Evolutionary conservation across 495 filamentous ascomycete genomes (phyloP).

Genomic region (Penicillium dipodomyicola): DNA sequence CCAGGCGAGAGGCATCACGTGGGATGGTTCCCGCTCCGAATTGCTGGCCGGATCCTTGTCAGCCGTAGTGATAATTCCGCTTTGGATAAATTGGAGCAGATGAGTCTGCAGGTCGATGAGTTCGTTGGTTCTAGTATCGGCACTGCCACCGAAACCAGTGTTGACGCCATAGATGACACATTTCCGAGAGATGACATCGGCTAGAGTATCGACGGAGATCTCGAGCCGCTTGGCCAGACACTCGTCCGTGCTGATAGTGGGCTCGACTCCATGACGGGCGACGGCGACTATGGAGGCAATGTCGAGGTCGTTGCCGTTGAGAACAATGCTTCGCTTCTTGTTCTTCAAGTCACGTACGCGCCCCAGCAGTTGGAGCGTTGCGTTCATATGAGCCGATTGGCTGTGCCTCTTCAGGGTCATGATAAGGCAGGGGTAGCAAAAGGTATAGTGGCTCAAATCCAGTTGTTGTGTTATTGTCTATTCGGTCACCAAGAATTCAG

Average conservation of each 20-base stretch:
- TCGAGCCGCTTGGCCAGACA: constrained; percentile 12
- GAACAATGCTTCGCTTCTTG: constrained; percentile 12
- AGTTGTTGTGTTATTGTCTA: background rate
- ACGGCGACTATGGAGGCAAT: constrained; percentile 20
- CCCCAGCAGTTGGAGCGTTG: constrained; percentile 5
- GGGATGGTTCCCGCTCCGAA: constrained; percentile 18
- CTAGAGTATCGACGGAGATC: constrained; percentile 13
- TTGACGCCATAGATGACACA: constrained; percentile 52
- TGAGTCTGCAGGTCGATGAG: constrained; percentile 48
- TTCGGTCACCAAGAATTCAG: background rate
- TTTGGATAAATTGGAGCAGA: constrained; percentile 52
- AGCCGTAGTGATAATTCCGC: constrained; percentile 45
- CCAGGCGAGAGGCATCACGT: constrained; percentile 50
- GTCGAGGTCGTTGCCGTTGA: constrained; percentile 19
- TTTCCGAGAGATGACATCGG: constrained; percentile 12
- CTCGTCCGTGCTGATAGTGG: constrained; percentile 14
- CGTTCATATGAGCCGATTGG: constrained; percentile 4
- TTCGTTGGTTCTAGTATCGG: constrained; percentile 50
- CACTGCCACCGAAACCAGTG: constrained; percentile 66
- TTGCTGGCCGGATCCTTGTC: constrained; percentile 24
- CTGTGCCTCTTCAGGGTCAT: background rate
- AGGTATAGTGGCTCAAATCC: background rate
- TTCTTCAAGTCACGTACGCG: constrained; percentile 6
- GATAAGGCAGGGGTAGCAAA: background rate
- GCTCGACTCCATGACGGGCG: constrained; percentile 16